Evolutionary conservation across 192 early-diverging fungal genomes (phyloP).

Genomic region (Coemansia sp.): DNA sequence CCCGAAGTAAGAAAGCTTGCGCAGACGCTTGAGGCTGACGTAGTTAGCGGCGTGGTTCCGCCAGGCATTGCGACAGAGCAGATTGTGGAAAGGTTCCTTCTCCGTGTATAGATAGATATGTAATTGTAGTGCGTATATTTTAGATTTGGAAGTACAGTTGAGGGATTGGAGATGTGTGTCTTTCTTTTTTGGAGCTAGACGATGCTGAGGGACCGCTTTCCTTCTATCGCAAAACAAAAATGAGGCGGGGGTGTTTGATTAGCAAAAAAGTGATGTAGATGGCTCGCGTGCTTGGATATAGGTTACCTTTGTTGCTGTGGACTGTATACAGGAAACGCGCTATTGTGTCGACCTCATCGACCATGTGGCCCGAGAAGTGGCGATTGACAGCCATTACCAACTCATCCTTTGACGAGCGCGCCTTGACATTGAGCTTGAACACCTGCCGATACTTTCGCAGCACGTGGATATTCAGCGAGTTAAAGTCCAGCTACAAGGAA

Average conservation of each 20-base stretch:
- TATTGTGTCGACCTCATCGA: slow-evolving; percentile 56
- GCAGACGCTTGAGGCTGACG: slow-evolving; percentile 13
- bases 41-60: slow-evolving; percentile 14
- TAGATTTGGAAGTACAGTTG: not conserved
- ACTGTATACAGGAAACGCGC: slow-evolving; percentile 53
- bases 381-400: slow-evolving; percentile 43
- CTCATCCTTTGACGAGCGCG: slow-evolving; percentile 53
- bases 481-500: slow-evolving; percentile 50
- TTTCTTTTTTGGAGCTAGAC: not conserved
- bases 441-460: slow-evolving; percentile 54
- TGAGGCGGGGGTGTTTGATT: not conserved
- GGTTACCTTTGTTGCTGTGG: slow-evolving; percentile 47
- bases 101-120: not conserved
- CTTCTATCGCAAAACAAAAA: slow-evolving; percentile 11
- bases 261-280: not conserved
- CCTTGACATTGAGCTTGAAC: slow-evolving; percentile 55
- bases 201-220: slow-evolving; percentile 20
- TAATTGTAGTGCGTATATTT: not conserved
- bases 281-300: not conserved
- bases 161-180: no score
- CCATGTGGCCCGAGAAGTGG: slow-evolving; percentile 41
- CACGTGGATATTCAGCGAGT: slow-evolving; percentile 42
- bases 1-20: slow-evolving; percentile 8
- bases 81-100: slow-evolving; percentile 27
- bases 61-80: slow-evolving; percentile 38